Evolutionary conservation across 2,329 filamentous ascomycete species (phyloP), one percentile per base, ranked within the genome.

Genomic region (Plectosphaerella plurivora): DNA sequence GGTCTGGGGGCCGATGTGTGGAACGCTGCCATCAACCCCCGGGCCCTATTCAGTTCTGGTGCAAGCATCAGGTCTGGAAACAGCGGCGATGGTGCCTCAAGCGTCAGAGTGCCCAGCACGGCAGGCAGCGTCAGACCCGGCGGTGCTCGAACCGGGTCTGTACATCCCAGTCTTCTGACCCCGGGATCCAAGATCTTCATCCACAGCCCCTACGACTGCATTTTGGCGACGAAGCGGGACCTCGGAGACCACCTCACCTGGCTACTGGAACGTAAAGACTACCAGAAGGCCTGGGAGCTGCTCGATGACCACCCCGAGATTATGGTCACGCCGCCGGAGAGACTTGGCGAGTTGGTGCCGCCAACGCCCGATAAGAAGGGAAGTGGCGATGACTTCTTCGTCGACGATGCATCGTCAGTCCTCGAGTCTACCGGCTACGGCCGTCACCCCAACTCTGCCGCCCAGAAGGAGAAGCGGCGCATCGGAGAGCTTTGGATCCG

Each of bases 401-500:
- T 88, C 60, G 90, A 95, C 55, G 89, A 93, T 49, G 73, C 73
- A 8, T 82, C 83, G 1, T 82, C 86, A 7, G 79, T 80, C 0
- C 75, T 81, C 41, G 81, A 86, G 58, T 87, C 87, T 0, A 81
- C 84, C 0, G 53, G 49, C 11, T 28, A 49, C 10, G 52, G 51
- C 14, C 51, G 49, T 8, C 50, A 58, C 11, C 52, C 51, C 7
- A 53, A 55, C 45, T 58, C 56, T 10, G 51, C 51, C 3, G 83
- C 87, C 0, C 89, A 94, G 56, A 90, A 87, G 59, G 93, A 99
- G 65, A 99, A 97, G 69, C 82, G 88, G 35, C 82, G 90, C 2
- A 89, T 99, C 53, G 94, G 94, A 20, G 94, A 97, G 63, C 77
- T 95, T 5, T 99, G 94, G 94, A 79, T 99, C 35, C 86, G 92